Evolutionary conservation across 129 eudicot species (phyloP), one percentile per base, ranked within the genome.

Genomic region (Centrapalus pauciflorus): DNA sequence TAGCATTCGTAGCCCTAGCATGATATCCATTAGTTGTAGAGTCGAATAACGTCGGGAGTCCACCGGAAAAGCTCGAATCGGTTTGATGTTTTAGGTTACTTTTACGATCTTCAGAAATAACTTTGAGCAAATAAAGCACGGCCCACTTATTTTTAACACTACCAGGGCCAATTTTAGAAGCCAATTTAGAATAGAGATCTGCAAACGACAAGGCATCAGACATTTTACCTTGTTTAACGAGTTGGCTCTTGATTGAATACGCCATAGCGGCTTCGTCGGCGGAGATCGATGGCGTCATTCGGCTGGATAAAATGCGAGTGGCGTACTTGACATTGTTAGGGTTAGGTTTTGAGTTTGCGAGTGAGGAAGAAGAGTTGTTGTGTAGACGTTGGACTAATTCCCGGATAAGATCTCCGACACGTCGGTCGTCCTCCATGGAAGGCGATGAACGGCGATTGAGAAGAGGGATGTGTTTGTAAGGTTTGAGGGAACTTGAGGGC

Each of bases 81-180:
- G n/a, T 41, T 34, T 43, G 55, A 34, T 17, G 27, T 54, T 62
- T 77, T 17, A 7, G 8, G 14, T 17, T 46, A 37, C 38, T 40
- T 49, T 74, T 88, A n/a, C 90, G 80, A 77, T 94, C 99, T 27
- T 89, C 93, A 2, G 96, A 84, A 10, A 94, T 48, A 11, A 84
- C 85, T 79, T 85, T 94, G 46, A 94, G 95, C 83, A 94, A 62
- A 69, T 94, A 94, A 30, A 94, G 95, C 27, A 94, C 90, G 7
- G 95, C 85, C 96, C 95, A 94, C 78, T 94, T 94, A 35, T 94
- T 89, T 16, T 82, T 75, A 2, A 94, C 85, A 74, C 95, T 82
- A 0, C 99, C 99, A 4, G 85, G 83, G 1, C 97, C 99, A 38
- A 28, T 76, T 76, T 80, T 89, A 4, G 79, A 62, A 3, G 83